Percentiles rank a stretch among this genome's conserved stretches.
Evolutionary conservation across 2,329 filamentous ascomycete genomes (phyloP).

Genomic region (Davidsoniella virescens): DNA sequence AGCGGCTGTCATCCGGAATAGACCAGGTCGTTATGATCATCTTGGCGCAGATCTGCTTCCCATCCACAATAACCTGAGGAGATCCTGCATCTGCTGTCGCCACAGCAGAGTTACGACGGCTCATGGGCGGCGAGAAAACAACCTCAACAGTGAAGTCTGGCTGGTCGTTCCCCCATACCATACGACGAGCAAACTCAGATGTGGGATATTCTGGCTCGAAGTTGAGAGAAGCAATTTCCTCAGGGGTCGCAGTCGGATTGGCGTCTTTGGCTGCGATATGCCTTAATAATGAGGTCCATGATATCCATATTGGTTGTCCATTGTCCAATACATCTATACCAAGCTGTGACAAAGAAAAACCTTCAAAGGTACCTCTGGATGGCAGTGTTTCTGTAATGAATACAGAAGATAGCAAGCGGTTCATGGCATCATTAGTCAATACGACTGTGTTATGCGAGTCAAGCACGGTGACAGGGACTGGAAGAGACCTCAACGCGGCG

Average conservation of each 20-base stretch:
- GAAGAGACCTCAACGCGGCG: constrained; percentile 56
- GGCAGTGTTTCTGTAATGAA: neutral
- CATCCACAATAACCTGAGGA: constrained; percentile 16
- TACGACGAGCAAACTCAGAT: neutral
- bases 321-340: constrained; percentile 60
- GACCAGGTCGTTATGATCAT: constrained; percentile 67
- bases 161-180: constrained; percentile 5
- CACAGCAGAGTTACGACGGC: neutral
- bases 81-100: neutral
- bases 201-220: neutral
- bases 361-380: neutral
- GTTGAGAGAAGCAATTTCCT: neutral
- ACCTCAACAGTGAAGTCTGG: constrained; percentile 10
- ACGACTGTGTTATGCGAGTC: constrained; percentile 53
- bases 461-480: constrained; percentile 54
- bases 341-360: constrained; percentile 41
- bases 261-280: constrained; percentile 24
- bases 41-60: constrained; percentile 40
- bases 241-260: neutral
- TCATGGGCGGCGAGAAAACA: constrained; percentile 4
- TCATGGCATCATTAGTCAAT: constrained; percentile 62
- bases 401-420: constrained; percentile 34
- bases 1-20: constrained; percentile 45
- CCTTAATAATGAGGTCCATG: constrained; percentile 43
- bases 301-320: constrained; percentile 42